A percentile compares a stretch with the other conserved stretches of the same genome.
Conservation (phyloP, 2,329 filamentous ascomycete species). For the Blastomyces silverae region DNA sequence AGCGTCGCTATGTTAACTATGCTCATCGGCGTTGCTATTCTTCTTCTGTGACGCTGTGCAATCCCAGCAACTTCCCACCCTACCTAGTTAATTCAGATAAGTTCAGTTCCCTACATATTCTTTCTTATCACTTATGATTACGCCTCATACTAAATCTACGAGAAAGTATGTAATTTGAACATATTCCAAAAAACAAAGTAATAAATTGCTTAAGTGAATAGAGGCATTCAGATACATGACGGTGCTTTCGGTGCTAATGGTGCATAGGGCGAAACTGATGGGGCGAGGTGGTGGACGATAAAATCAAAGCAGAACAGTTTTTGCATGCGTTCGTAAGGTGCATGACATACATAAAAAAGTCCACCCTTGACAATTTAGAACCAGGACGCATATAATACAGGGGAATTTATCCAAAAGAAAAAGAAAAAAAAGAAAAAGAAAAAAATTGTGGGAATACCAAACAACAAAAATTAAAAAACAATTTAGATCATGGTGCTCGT, state of each 20-base stretch:
- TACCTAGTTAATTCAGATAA: neutral
- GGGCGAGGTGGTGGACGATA: neutral
- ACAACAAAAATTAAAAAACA: neutral
- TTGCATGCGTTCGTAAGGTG: neutral
- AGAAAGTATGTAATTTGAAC: neutral
- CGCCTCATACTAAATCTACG: neutral
- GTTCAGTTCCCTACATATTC: no score
- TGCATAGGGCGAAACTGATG: neutral
- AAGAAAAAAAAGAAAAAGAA: neutral
- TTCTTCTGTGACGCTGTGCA: neutral
- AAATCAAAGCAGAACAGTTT: neutral
- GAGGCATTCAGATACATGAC: neutral
- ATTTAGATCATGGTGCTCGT: neutral
- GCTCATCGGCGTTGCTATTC: neutral
- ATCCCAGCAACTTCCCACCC: neutral
- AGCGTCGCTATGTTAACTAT: neutral
- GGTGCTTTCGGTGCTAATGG: neutral
- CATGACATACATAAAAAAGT: neutral
- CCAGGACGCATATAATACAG: neutral
- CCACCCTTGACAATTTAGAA: neutral
- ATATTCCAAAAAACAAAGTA: neutral
- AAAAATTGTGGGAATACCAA: neutral
- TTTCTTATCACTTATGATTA: neutral
- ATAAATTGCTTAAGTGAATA: neutral
- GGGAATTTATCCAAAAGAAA: neutral